phyloP scores from a whole-genome alignment of 1,284 basidiomycete species.

The Cutaneotrichosporon dermatis region DNA sequence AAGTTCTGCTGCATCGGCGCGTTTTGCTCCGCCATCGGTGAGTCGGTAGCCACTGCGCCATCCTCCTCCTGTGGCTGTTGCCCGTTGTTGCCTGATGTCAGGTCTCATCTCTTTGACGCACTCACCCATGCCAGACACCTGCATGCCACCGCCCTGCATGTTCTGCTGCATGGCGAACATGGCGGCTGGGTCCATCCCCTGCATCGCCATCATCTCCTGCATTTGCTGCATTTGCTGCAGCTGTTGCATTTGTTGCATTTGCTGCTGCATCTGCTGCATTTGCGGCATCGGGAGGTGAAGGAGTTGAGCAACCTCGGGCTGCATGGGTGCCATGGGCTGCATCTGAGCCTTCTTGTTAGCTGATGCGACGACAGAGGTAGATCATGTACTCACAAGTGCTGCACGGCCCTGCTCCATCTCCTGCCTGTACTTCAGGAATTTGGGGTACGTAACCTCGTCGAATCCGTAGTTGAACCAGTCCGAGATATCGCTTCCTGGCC shows the following conservation, averaged over 20 bases:
- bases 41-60: background rate
- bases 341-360: constrained; percentile 30
- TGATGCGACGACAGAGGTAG: background rate
- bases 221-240: constrained; percentile 36
- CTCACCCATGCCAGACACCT: background rate
- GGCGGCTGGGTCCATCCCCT: constrained; percentile 44
- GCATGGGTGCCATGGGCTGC: constrained; percentile 29
- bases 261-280: constrained; percentile 23
- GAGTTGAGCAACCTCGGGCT: constrained; percentile 34
- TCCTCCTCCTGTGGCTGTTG: constrained; percentile 4
- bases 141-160: constrained; percentile 12
- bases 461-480: constrained; percentile 99
- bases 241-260: constrained; percentile 50
- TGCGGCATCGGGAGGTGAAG: constrained; percentile 27
- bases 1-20: constrained; percentile 10
- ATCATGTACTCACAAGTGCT: constrained; percentile 40
- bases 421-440: constrained; percentile 79
- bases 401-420: constrained; percentile 63
- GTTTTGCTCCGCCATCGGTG: constrained; percentile 3
- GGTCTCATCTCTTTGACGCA: background rate
- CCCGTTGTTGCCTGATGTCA: constrained; percentile 4
- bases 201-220: constrained; percentile 41
- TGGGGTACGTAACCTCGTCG: constrained; percentile 91
- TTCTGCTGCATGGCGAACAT: constrained; percentile 29
- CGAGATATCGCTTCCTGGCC: constrained; percentile 85